These are phyloP conservation scores for Phytophthora megakarya DNA, from an alignment of 352 stramenopile species.

Conservation along the genomic window DNA sequence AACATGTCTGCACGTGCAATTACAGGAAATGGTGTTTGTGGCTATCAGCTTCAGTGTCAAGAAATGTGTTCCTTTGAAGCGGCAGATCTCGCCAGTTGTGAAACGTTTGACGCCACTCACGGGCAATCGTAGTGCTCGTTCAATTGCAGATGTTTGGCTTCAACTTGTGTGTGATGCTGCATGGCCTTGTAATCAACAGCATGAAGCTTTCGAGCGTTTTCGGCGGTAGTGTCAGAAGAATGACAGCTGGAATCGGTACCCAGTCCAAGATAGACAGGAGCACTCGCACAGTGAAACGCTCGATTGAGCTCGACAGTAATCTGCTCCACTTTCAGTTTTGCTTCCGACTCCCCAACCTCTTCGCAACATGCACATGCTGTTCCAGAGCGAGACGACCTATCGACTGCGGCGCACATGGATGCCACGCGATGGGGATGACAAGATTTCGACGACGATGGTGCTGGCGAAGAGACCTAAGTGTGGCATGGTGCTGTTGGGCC, in stretches of 20 bases:
- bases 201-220: constrained; percentile 4
- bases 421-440: constrained; percentile 13
- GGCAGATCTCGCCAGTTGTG: constrained; percentile 11
- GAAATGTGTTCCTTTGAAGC: neutral
- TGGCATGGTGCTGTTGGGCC: neutral
- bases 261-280: neutral
- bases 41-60: no score
- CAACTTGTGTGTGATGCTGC: neutral
- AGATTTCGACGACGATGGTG: neutral
- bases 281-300: constrained; percentile 6
- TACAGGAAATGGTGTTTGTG: no score
- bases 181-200: neutral
- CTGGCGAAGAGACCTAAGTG: neutral
- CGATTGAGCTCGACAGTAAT: neutral
- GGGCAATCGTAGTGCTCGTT: neutral
- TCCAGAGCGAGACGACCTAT: constrained; percentile 29
- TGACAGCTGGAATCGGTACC: constrained; percentile 3
- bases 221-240: constrained; percentile 14
- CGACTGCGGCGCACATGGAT: constrained; percentile 23
- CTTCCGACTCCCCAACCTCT: constrained; percentile 5
- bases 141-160: neutral
- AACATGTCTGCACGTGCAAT: neutral
- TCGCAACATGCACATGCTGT: constrained; percentile 35
- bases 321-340: constrained; percentile 20
- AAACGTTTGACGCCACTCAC: constrained; percentile 1